Evolutionary conservation across 2,329 filamentous ascomycete species (phyloP), one percentile per base, ranked within the genome.

Genomic region (Paecilomyces variotii): DNA sequence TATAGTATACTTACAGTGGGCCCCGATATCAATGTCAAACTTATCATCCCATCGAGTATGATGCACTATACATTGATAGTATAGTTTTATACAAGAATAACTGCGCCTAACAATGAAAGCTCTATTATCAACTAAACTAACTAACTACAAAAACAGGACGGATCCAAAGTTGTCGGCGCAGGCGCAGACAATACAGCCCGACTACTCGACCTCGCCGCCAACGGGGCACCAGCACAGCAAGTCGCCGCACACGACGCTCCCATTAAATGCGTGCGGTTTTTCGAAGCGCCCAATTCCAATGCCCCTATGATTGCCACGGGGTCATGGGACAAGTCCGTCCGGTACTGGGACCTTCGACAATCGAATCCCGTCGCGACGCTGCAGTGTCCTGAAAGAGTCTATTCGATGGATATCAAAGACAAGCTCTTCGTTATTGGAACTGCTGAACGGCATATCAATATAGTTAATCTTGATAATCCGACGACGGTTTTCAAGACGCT

Each of bases 371-470:
- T 72, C 35, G 67, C 62, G 30, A 61, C 63, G 12, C 57, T 76
- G 24, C 52, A 55, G 3, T 73, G 72, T 59, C 54, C 59, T 30
- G 74, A 77, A 56, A 72, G 75, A 54, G 72, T 77, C 58, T 96
- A 94, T 76, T 84, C 87, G 35, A 87, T 95, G 83, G 90, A 94
- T 66, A 86, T 91, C 45, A 84, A 84, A 65, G 84, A 90, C 68
- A 85, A 90, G 67, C 80, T 95, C 56, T 83, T 93, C 45, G 90
- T 95, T 24, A 79, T 94, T 54, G 90, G 87, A 62, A 94, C 89
- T 1, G 90, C 91, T 10, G 91, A 95, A 69, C 84, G 90, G 61
- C 91, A 90, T 73, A 91, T 95, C 79, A 89, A 94, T 70, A 85
- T 95, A 57, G 80, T 95, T 74, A 88, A 92, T 75, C 81, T 96